Evolutionary conservation across 345 rosid species (phyloP).

Genomic region (Lepidium africanum): DNA sequence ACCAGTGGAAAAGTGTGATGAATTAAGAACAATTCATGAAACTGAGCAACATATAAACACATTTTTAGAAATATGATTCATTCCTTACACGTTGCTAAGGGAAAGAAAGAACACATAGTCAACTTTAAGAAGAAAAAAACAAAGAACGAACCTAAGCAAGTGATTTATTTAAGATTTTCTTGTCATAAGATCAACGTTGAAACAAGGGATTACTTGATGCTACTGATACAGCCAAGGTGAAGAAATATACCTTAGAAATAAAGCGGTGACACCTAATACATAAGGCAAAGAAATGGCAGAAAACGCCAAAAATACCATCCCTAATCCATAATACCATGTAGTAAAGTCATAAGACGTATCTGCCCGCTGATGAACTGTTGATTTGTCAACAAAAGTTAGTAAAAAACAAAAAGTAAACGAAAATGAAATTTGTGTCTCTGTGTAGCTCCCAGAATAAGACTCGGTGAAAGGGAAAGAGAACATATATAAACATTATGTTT

Average conservation of each 20-base stretch:
- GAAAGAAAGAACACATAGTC: not conserved
- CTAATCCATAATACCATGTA: conserved; percentile 60
- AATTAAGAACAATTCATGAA: not conserved
- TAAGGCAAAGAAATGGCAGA: conserved; percentile 65
- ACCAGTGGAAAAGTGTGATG: not conserved
- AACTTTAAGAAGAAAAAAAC: not conserved
- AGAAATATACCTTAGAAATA: conserved; percentile 57
- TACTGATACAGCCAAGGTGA: not conserved
- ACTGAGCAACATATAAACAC: not conserved
- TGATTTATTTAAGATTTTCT: not conserved
- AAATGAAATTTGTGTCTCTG: not conserved
- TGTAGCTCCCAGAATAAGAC: not conserved
- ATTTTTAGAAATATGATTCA: not conserved
- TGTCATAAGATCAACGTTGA: not conserved
- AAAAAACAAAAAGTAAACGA: not conserved
- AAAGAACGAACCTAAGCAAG: not conserved
- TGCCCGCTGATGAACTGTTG: conserved; percentile 63
- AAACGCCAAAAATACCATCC: conserved; percentile 63
- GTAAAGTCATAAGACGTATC: conserved; percentile 44
- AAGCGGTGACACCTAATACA: conserved; percentile 70
- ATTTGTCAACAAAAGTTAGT: not conserved
- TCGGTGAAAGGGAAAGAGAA: not conserved
- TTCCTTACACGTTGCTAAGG: not conserved
- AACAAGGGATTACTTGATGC: not conserved
- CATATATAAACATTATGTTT: not conserved